Percentiles rank a stretch among this genome's conserved stretches.
Evolutionary conservation across 805 yeast genomes (phyloP).

Genomic region (Nematodospora valgi): DNA sequence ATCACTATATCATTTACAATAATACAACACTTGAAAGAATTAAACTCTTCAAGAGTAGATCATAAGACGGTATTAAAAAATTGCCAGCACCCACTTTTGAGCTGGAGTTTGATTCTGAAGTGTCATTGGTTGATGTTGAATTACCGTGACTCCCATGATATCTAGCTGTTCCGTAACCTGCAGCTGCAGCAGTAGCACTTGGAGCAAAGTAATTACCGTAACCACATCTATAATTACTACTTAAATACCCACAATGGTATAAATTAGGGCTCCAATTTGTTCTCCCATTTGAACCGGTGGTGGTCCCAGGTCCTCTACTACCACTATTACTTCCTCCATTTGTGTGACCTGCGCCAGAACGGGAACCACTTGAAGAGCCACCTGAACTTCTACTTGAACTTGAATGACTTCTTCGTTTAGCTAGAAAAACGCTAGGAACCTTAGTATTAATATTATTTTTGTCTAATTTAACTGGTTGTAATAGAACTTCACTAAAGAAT

Average conservation of each 20-base stretch:
- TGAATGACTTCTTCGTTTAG: neutral
- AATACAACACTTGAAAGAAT: conserved; percentile 1
- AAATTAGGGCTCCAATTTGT: neutral
- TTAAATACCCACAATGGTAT: conserved; percentile 10
- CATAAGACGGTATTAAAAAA: too few relatives aligned
- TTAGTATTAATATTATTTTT: too few relatives aligned
- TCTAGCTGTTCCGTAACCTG: conserved; percentile 12
- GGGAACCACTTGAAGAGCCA: conserved; percentile 3
- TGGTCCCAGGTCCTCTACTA: neutral
- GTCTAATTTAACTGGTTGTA: neutral
- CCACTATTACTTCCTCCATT: neutral
- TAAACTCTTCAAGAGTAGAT: conserved; percentile 1
- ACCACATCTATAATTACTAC: conserved; percentile 9
- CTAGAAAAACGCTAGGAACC: too few relatives aligned
- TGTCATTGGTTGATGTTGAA: conserved; percentile 4
- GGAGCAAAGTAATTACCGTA: conserved; percentile 11
- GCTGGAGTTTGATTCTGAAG: neutral
- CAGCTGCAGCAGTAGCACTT: conserved; percentile 11
- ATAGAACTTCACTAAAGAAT: neutral
- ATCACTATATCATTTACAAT: too few relatives aligned
- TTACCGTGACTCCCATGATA: conserved; percentile 8
- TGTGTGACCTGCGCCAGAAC: neutral
- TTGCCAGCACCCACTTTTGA: too few relatives aligned
- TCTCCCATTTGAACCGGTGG: conserved; percentile 1
- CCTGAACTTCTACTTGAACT: conserved; percentile 2